These are phyloP conservation scores for Carpinus viminea DNA, from an alignment of 306 rosid species.

Conservation along the genomic window DNA sequence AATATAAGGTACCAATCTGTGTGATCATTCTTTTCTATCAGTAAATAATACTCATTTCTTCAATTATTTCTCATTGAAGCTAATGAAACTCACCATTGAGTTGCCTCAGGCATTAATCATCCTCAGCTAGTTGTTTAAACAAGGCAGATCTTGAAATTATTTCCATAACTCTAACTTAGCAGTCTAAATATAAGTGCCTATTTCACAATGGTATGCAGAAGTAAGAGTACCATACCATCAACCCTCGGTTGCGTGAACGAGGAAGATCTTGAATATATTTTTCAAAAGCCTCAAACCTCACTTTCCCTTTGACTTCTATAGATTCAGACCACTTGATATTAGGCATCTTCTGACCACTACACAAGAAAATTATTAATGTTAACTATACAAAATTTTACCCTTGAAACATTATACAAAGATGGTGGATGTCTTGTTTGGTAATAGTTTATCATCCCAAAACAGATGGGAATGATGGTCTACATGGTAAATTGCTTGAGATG, in stretches of 20 bases:
- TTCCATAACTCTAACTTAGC: not conserved
- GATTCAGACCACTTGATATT: constrained; percentile 27
- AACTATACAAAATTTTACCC: not conserved
- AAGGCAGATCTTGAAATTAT: not conserved
- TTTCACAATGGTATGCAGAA: not conserved
- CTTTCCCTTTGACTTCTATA: constrained; percentile 38
- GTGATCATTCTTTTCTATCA: not conserved
- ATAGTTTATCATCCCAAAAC: not conserved
- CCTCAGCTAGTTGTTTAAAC: constrained; percentile 1
- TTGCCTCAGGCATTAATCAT: not conserved
- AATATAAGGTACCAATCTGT: not conserved
- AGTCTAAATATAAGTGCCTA: not conserved
- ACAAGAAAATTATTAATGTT: constrained; percentile 3
- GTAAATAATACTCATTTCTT: not conserved
- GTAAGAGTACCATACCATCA: constrained; percentile 25
- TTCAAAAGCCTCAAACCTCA: constrained; percentile 28
- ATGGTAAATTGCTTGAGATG: not conserved
- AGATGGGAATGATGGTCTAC: not conserved
- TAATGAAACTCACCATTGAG: not conserved
- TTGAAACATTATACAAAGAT: not conserved
- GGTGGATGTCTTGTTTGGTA: not conserved
- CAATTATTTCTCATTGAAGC: not conserved
- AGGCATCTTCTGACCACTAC: constrained; percentile 36
- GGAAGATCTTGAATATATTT: constrained; percentile 36
- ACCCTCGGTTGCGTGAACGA: constrained; percentile 27